Evolutionary conservation across 2,329 filamentous ascomycete genomes (phyloP).

Genomic region (Sporothrix curviconia): DNA sequence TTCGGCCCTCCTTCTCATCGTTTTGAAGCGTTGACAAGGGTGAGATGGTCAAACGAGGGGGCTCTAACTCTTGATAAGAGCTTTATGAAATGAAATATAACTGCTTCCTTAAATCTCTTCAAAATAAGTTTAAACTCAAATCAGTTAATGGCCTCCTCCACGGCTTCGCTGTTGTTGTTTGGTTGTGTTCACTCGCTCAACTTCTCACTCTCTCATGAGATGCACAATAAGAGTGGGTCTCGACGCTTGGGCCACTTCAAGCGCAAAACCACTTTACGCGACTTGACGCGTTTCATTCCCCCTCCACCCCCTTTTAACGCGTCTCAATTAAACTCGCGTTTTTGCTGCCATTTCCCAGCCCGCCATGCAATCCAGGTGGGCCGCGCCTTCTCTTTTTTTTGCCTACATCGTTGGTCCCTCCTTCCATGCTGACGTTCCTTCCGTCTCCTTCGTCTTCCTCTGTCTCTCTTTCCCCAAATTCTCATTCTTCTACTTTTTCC

Average conservation of each 20-base stretch:
- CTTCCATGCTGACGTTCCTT: neutral
- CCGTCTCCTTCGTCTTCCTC: neutral
- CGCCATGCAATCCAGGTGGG: conserved; percentile 8
- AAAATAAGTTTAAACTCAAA: no score
- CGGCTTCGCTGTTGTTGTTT: neutral
- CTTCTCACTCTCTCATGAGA: no score
- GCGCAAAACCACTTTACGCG: conserved; percentile 37
- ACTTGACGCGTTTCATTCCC: conserved; percentile 21
- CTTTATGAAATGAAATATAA: no score
- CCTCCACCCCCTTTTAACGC: conserved; percentile 18
- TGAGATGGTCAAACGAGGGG: no score
- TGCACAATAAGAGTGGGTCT: neutral
- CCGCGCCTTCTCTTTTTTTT: conserved; percentile 13
- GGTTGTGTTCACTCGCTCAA: neutral
- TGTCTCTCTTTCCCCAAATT: neutral
- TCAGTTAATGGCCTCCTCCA: no score
- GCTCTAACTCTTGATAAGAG: no score
- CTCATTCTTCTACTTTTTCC: neutral
- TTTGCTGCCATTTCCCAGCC: conserved; percentile 5
- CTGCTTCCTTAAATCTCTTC: no score
- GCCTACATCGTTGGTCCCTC: neutral
- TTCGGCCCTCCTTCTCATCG: no score
- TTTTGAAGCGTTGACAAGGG: no score
- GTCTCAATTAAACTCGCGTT: conserved; percentile 21
- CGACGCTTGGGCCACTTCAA: neutral